These are phyloP conservation scores for Nemophila menziesii DNA, from an alignment of 257 asterid species.

Conservation along the genomic window DNA sequence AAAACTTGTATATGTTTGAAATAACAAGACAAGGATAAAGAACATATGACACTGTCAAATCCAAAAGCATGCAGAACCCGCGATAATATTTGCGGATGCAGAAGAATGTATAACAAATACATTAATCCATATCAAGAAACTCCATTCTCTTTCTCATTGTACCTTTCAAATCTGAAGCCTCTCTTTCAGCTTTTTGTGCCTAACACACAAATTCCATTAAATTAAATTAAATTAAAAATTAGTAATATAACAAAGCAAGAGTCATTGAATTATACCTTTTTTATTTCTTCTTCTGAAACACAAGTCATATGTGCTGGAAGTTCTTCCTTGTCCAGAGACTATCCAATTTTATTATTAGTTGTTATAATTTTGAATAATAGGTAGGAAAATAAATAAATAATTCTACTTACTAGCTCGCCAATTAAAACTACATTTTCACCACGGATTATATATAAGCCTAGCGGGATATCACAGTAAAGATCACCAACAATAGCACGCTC, in stretches of 20 bases:
- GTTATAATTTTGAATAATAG: background rate
- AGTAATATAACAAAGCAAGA: background rate
- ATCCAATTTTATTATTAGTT: background rate
- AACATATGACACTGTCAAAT: conserved; percentile 1
- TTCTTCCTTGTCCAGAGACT: conserved; percentile 5
- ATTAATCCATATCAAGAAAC: conserved; percentile 67
- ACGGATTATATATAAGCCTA: conserved; percentile 15
- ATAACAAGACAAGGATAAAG: background rate
- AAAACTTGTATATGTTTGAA: background rate
- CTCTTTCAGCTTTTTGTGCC: conserved; percentile 67
- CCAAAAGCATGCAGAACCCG: conserved; percentile 6
- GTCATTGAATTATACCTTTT: background rate
- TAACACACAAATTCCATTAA: conserved; percentile 10
- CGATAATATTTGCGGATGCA: conserved; percentile 8
- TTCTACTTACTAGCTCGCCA: conserved; percentile 8
- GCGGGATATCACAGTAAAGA: conserved; percentile 14
- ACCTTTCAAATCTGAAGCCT: conserved; percentile 64
- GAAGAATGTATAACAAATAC: conserved; percentile 11
- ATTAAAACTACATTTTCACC: conserved; percentile 11
- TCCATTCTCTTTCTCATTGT: conserved; percentile 72
- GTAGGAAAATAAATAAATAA: background rate
- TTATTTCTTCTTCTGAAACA: conserved; percentile 10
- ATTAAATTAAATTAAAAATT: no score
- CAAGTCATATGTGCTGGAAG: conserved; percentile 12
- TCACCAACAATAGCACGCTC: conserved; percentile 14